Conservation (phyloP, 139 green algal genomes). For the Astrephomene gubernaculifera region DNA sequence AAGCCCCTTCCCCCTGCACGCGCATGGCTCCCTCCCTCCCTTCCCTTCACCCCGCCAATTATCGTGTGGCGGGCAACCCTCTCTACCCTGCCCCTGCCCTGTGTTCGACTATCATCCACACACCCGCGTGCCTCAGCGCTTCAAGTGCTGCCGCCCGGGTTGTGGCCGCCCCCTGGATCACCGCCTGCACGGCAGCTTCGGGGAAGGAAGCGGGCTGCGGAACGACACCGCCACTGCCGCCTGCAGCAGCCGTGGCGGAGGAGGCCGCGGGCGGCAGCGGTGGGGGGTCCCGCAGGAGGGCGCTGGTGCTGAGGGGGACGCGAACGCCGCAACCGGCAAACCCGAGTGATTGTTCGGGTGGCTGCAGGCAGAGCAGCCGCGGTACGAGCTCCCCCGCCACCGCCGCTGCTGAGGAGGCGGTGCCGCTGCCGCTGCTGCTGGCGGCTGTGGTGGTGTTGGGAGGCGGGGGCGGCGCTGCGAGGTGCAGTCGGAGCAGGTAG, state of each 20-base stretch:
- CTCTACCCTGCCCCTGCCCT: not conserved
- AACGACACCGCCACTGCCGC: conserved; percentile 16
- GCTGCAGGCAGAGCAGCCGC: not conserved
- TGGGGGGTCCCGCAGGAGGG: too few species aligned
- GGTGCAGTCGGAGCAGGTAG: conserved; percentile 72
- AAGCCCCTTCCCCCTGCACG: too few species aligned
- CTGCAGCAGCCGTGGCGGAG: not conserved
- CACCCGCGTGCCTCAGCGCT: conserved; percentile 48
- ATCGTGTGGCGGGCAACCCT: not conserved
- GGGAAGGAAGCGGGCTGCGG: conserved; percentile 23
- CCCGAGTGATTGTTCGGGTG: too few species aligned
- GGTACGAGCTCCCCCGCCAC: conserved; percentile 1
- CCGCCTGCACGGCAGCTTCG: conserved; percentile 50
- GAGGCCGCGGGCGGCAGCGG: conserved; percentile 30
- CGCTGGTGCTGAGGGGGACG: too few species aligned
- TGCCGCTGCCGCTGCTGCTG: not conserved
- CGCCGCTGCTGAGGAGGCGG: not conserved
- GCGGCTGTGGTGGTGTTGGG: too few species aligned
- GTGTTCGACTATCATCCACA: too few species aligned
- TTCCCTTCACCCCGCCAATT: too few species aligned
- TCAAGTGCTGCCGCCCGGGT: conserved; percentile 44
- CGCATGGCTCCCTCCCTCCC: too few species aligned
- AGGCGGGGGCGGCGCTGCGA: too few species aligned
- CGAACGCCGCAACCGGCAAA: not conserved
- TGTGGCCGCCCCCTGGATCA: conserved; percentile 45